Evolutionary conservation across 176 grass and related monocot genomes (phyloP).

Genomic region (Elaeis guineensis): DNA sequence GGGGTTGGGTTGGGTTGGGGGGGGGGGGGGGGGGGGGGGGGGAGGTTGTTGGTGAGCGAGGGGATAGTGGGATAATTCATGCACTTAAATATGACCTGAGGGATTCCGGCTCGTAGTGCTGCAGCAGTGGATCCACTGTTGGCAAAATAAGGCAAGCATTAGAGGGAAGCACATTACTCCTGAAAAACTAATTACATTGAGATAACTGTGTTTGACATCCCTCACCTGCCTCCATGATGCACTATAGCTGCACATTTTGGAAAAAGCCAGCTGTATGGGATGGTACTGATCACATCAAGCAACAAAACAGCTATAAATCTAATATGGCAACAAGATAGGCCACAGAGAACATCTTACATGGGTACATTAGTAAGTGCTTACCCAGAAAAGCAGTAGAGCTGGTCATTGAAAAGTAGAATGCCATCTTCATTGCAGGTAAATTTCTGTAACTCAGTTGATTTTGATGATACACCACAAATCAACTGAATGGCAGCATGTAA

Average conservation of each 20-base stretch:
- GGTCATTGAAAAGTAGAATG: slow-evolving; percentile 47
- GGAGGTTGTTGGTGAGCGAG: no score
- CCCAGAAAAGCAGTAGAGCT: slow-evolving; percentile 84
- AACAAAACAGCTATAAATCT: not conserved
- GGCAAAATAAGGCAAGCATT: slow-evolving; percentile 18
- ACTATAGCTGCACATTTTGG: slow-evolving; percentile 51
- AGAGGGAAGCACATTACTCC: not conserved
- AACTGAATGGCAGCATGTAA: slow-evolving; percentile 58
- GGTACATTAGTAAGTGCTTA: slow-evolving; percentile 22
- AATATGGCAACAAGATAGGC: slow-evolving; percentile 11
- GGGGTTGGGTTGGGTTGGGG: no score
- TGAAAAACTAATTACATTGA: not conserved
- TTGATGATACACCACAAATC: slow-evolving; percentile 29
- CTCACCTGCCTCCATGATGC: slow-evolving; percentile 84
- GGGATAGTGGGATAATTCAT: no score
- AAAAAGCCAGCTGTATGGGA: slow-evolving; percentile 91
- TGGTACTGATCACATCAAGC: slow-evolving; percentile 41
- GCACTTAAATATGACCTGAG: slow-evolving; percentile 40
- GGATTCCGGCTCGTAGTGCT: slow-evolving; percentile 60
- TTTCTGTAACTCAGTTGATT: slow-evolving; percentile 13
- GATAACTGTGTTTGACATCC: not conserved
- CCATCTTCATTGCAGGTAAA: slow-evolving; percentile 15
- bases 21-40: no score
- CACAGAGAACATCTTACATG: not conserved
- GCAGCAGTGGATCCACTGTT: slow-evolving; percentile 78